Conservation (phyloP, 2,329 filamentous ascomycete species). For the Penicillium occitanis region DNA sequence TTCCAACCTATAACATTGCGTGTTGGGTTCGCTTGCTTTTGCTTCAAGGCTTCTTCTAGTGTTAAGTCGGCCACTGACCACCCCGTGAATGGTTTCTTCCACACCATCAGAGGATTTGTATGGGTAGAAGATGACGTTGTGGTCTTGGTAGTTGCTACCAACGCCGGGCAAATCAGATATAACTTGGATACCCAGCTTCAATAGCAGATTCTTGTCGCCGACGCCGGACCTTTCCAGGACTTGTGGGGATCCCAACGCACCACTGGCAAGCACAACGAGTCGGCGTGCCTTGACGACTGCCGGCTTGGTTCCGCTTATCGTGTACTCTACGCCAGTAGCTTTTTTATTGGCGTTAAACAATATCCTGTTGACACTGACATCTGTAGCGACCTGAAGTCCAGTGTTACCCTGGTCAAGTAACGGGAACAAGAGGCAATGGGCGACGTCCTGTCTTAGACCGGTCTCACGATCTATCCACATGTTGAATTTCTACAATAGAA, state of each 20-base stretch:
- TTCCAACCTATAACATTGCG: conserved; percentile 57
- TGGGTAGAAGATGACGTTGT: conserved; percentile 49
- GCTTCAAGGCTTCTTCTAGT: conserved; percentile 47
- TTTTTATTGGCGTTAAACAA: conserved; percentile 53
- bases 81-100: conserved; percentile 55
- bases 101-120: conserved; percentile 51
- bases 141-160: conserved; percentile 29
- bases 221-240: conserved; percentile 54
- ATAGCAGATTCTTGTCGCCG: conserved; percentile 41
- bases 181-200: conserved; percentile 40
- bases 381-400: conserved; percentile 56
- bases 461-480: conserved; percentile 25
- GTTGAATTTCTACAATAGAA: conserved; percentile 22
- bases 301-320: background rate
- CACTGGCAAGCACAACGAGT: conserved; percentile 15
- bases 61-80: conserved; percentile 52
- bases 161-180: conserved; percentile 51
- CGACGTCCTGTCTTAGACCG: conserved; percentile 24
- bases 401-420: conserved; percentile 23
- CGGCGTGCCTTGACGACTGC: conserved; percentile 2
- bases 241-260: conserved; percentile 38
- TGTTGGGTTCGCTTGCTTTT: conserved; percentile 43
- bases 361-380: conserved; percentile 58
- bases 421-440: conserved; percentile 24
- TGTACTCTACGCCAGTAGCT: conserved; percentile 61